Conservation (phyloP, 306 rosid species). For the Calophaca sinica region DNA sequence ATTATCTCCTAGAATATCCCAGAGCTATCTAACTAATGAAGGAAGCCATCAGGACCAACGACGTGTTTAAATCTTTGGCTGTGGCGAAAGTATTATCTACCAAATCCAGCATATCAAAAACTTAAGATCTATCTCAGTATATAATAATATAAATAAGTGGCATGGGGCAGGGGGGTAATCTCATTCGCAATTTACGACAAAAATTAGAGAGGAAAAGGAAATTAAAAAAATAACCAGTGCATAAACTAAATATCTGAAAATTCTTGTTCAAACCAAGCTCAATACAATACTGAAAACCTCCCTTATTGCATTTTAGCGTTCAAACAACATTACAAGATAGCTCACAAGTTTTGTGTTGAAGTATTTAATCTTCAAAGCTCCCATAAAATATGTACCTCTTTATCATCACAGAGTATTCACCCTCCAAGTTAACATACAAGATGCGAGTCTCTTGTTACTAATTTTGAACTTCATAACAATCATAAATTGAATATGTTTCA, state of each 20-base stretch:
- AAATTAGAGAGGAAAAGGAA: neutral
- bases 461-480: neutral
- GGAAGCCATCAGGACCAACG: neutral
- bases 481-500: neutral
- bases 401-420: neutral
- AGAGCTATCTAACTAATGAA: neutral
- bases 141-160: neutral
- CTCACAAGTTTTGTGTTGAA: neutral
- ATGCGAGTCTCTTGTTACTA: neutral
- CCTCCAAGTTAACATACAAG: constrained; percentile 1
- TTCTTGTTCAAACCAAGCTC: constrained; percentile 23
- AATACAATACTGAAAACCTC: neutral
- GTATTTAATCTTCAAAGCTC: neutral
- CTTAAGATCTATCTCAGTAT: neutral
- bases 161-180: neutral
- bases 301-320: neutral
- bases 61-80: neutral
- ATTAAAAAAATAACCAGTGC: neutral
- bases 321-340: constrained; percentile 24
- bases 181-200: constrained; percentile 6
- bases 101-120: constrained; percentile 18
- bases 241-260: constrained; percentile 11
- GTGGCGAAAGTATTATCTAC: neutral
- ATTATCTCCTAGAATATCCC: neutral
- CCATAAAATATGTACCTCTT: neutral